Percentiles rank a stretch among this genome's conserved stretches.
Evolutionary conservation across 352 stramenopile species (phyloP).

Genomic region (Aphanomyces cochlioides): DNA sequence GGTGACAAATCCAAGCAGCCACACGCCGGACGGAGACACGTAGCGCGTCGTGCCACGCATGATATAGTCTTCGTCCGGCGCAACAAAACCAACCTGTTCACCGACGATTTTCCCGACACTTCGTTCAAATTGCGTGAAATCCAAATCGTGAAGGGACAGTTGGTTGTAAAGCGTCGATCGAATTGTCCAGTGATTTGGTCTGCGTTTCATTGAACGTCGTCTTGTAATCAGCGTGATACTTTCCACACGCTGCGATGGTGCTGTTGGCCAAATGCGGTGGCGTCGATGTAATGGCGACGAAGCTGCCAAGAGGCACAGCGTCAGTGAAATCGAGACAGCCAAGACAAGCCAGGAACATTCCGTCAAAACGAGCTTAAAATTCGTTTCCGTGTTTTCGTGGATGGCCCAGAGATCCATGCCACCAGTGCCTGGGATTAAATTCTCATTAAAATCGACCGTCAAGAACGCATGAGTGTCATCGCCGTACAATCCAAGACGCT

Average conservation of each 20-base stretch:
- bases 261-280: background rate
- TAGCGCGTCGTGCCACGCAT: background rate
- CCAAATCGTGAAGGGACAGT: background rate
- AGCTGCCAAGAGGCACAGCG: background rate
- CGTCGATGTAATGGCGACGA: background rate
- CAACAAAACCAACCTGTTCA: conserved; percentile 14
- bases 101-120: background rate
- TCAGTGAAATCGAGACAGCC: background rate
- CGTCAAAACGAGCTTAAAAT: background rate
- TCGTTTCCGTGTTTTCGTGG: conserved; percentile 5
- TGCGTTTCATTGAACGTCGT: background rate
- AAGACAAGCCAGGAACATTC: conserved; percentile 8
- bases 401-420: conserved; percentile 17
- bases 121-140: conserved; percentile 12
- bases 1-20: conserved; percentile 16
- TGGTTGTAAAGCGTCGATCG: background rate
- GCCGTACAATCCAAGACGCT: background rate
- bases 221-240: background rate
- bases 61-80: background rate
- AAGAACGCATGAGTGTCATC: background rate
- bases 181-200: background rate
- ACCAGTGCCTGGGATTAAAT: background rate
- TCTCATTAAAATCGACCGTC: conserved; percentile 10
- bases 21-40: conserved; percentile 14
- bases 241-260: background rate